These are phyloP conservation scores for Candolleomyces aberdarensis DNA, from an alignment of 768 basidiomycete genomes.

Conservation along the genomic window DNA sequence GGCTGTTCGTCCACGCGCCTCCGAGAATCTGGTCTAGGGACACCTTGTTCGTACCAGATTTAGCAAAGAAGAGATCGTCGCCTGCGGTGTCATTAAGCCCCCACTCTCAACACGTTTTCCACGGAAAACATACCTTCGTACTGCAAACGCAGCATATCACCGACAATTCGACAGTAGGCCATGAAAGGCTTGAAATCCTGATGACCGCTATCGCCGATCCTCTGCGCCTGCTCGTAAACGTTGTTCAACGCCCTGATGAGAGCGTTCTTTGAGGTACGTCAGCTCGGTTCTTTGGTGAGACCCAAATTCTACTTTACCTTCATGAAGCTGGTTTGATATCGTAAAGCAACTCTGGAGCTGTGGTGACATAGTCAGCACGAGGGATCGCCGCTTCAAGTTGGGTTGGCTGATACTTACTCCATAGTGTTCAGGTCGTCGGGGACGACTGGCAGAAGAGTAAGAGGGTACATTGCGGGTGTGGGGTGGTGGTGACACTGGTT, in stretches of 20 bases:
- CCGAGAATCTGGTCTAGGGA: slow-evolving; percentile 13
- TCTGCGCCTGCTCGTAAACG: slow-evolving; percentile 16
- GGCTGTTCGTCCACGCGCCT: slow-evolving; percentile 4
- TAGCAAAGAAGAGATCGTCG: slow-evolving; percentile 23
- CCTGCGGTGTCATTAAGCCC: slow-evolving; percentile 10
- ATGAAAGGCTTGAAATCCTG: slow-evolving; percentile 16
- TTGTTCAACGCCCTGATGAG: slow-evolving; percentile 24
- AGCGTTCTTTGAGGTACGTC: slow-evolving; percentile 17
- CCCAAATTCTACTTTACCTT: slow-evolving; percentile 15
- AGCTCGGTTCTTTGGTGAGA: not conserved
- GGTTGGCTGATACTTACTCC: slow-evolving; percentile 12
- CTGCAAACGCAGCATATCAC: slow-evolving; percentile 20
- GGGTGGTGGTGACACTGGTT: too few species aligned
- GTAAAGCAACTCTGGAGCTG: slow-evolving; percentile 15
- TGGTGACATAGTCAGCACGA: not conserved
- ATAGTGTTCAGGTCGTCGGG: slow-evolving; percentile 20
- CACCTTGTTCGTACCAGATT: slow-evolving; percentile 5
- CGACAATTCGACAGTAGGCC: slow-evolving; percentile 19
- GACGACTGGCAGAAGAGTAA: slow-evolving; percentile 21
- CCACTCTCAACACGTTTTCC: not conserved
- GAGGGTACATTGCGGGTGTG: slow-evolving; percentile 17
- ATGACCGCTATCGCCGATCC: slow-evolving; percentile 10
- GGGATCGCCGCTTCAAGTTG: not conserved
- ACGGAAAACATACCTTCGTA: slow-evolving; percentile 16
- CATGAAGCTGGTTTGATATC: slow-evolving; percentile 26